Evolutionary conservation across 179 eudicot species (phyloP), one percentile per base, ranked within the genome.

Genomic region (Silene coronaria): DNA sequence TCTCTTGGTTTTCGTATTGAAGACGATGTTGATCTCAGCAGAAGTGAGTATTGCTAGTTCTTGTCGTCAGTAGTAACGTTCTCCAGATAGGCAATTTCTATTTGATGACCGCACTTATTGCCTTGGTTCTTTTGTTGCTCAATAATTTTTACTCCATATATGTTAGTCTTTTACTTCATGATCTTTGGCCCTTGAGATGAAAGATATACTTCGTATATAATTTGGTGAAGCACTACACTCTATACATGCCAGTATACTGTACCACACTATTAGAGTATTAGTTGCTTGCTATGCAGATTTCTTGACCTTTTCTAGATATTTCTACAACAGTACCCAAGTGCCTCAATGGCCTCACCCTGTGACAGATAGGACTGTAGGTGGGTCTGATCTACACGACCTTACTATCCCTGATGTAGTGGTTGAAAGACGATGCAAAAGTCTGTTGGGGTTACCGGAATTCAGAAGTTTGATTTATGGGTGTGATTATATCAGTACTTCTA

Each of bases 1-100:
- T 87, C 91, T 78, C 89, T 88, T 51, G 92, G 87, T 66, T 89
- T 86, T 75, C 87, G 83, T 62, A 74, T 81, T 14, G 94, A 84
- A 68, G 90, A 87, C 80, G 85, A 84, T 78, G 80, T 88, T 75
- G 84, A 88, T 79, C 78, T 76, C 76, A 80, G 78, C 73, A 85
- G 86, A 85, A 84, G 93, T 92, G 82, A 81, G 90, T 79, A 26
- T 80, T 53, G 3, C 27, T 84, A 30, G 26, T 36, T 70, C 73
- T 71, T 71, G 64, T 45, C 9, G 69, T 71, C 60, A 59, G 57
- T 30, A n/a, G 8, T 17, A 59, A 13, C 46, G 66, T 14, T 45
- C 66, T 53, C 30, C 32, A 70, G 59, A 30, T 70, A 63, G 36
- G 12, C 19, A 38, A 38, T 67, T 67, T 9, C 53, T 36, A 4